Evolutionary conservation across 2,329 filamentous ascomycete species (phyloP).

Genomic region (Aspergillus sp.): DNA sequence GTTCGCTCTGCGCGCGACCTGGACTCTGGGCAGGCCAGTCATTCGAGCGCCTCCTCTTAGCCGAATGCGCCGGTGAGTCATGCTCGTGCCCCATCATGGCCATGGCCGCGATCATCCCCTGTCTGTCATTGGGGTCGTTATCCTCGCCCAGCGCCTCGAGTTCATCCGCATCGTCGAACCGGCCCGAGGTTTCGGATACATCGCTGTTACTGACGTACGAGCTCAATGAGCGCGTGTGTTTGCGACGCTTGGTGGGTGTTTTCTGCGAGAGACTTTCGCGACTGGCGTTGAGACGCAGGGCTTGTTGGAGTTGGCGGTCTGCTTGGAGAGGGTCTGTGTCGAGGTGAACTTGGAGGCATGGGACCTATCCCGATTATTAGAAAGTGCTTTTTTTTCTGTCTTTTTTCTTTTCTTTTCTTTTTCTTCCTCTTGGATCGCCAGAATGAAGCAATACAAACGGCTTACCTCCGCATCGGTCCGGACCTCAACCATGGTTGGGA

Average conservation of each 20-base stretch:
- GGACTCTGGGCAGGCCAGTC: slow-evolving; percentile 34
- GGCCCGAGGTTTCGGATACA: slow-evolving; percentile 26
- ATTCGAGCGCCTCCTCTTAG: slow-evolving; percentile 37
- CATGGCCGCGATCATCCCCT: too few relatives aligned
- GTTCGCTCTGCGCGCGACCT: not conserved
- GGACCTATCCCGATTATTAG: slow-evolving; percentile 4
- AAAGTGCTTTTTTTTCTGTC: not conserved
- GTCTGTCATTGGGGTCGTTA: too few relatives aligned
- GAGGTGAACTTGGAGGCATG: slow-evolving; percentile 10
- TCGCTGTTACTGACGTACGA: slow-evolving; percentile 8
- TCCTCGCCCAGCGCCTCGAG: slow-evolving; percentile 9
- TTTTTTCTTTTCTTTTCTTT: too few relatives aligned
- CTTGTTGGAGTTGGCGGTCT: slow-evolving; percentile 17
- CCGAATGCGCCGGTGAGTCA: slow-evolving; percentile 21
- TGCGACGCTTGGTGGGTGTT: slow-evolving; percentile 17
- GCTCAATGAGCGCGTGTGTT: slow-evolving; percentile 18
- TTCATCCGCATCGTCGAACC: slow-evolving; percentile 31
- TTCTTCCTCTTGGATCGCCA: not conserved
- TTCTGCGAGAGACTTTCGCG: slow-evolving; percentile 9
- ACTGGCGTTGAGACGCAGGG: slow-evolving; percentile 11
- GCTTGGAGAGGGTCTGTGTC: slow-evolving; percentile 14
- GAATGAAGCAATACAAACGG: not conserved
- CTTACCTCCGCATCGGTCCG: not conserved
- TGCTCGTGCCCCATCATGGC: slow-evolving; percentile 3
- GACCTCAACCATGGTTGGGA: not conserved